These are phyloP conservation scores for Pestalotiopsis sp. DNA, from an alignment of 2,329 filamentous ascomycete genomes.

Conservation along the genomic window DNA sequence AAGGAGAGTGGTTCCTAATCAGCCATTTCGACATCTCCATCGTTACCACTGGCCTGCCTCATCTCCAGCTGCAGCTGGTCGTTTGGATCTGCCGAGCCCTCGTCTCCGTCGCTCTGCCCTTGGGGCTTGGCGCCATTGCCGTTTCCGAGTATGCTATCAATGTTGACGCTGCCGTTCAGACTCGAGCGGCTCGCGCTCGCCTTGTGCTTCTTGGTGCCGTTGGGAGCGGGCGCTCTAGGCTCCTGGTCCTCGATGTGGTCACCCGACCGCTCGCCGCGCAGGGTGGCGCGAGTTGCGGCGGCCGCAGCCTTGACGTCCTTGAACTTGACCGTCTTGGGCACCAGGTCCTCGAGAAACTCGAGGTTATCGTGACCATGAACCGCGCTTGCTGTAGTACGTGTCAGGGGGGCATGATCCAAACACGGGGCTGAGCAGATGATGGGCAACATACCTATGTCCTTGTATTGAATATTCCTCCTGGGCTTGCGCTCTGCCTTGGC, in stretches of 20 bases:
- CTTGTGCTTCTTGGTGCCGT: slow-evolving; percentile 41
- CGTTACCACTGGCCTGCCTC: slow-evolving; percentile 45
- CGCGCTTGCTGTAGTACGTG: slow-evolving; percentile 67
- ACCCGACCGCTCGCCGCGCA: slow-evolving; percentile 43
- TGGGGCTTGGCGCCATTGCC: slow-evolving; percentile 30
- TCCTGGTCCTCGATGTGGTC: slow-evolving; percentile 26
- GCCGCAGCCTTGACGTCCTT: slow-evolving; percentile 74
- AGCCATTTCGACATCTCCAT: slow-evolving; percentile 63
- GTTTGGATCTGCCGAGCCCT: slow-evolving; percentile 45
- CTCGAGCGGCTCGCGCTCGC: slow-evolving; percentile 26
- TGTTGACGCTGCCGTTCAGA: slow-evolving; percentile 25
- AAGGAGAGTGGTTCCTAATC: slow-evolving; percentile 39
- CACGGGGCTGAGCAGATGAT: not conserved
- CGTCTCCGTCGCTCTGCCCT: slow-evolving; percentile 23
- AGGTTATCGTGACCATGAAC: slow-evolving; percentile 89
- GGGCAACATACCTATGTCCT: slow-evolving; percentile 72
- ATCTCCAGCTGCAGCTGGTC: slow-evolving; percentile 60
- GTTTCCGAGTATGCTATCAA: slow-evolving; percentile 25
- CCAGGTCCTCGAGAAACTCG: slow-evolving; percentile 89
- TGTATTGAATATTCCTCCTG: slow-evolving; percentile 92
- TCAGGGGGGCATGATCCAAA: not conserved
- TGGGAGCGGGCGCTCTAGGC: slow-evolving; percentile 21
- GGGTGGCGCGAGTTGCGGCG: slow-evolving; percentile 49
- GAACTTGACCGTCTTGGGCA: slow-evolving; percentile 83
- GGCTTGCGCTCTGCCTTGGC: slow-evolving; percentile 92